Base-by-base conservation (phyloP, 768 basidiomycete species). In the Agrocybe chaxingu region DNA sequence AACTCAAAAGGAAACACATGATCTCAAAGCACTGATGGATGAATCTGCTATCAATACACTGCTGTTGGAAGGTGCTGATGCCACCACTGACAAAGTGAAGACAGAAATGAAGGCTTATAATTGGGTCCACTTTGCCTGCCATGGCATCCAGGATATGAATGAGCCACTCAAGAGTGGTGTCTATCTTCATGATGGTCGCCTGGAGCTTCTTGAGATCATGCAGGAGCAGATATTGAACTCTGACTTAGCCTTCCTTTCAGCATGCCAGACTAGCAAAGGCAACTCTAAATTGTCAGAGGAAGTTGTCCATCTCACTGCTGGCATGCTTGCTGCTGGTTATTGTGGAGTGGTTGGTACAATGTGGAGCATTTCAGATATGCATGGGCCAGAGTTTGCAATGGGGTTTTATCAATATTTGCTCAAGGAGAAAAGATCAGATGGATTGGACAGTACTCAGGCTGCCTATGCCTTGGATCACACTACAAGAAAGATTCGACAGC, bases 191-290 rank as follows among this genome's bases (percentile, higher is more conserved):
- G 55, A 59, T 31, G 55, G 57, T 7, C 57, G 52, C 13, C 51
- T 66, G 18, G 59, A 57, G 42, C 12, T 64, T 12, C 45, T 62
- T 38, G 49, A 55, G 13, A 55, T 67, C 31, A 61, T 59, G 47
- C 47, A 16, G 59, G 40, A 55, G 8, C 29, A 58, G 52, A 43
- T 64, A 46, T 45, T 54, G 7, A 18, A 54, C 51, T 50, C 62
- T 24, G 55, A 62, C 18, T 57, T 77, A 12, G 76, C 71, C 1
- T 71, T 74, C 55, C 67, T 77, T 62, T 75, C 50, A 74, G 70
- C 8, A 67, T 16, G 16, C 16, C 16, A 16, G 16, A 16, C 16
- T 1, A 16, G 69, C 1, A 62, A 52, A 29, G 69, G 71, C 1
- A 57, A 61, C 16, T 45, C 55, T 9, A 42, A 52, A 11, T 45